Conservation (phyloP, 441 rosid species). For the Biscutella laevigata region DNA sequence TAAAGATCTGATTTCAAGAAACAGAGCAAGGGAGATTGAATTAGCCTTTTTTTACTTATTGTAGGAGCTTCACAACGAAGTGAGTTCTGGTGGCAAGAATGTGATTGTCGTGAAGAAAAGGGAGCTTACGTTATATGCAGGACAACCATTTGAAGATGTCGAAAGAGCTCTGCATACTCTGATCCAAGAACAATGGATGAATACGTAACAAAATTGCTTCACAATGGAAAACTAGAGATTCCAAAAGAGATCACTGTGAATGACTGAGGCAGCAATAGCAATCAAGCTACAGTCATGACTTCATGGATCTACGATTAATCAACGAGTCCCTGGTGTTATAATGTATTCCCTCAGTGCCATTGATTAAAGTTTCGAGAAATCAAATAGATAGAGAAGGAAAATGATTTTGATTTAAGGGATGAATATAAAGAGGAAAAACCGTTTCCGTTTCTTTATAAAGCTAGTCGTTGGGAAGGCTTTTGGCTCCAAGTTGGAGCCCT, state of each 20-base stretch:
- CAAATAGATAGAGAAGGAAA: constrained; percentile 13
- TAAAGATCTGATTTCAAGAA: neutral
- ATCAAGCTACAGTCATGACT: neutral
- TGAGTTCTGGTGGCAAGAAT: constrained; percentile 38
- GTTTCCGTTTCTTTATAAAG: neutral
- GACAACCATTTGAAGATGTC: constrained; percentile 65
- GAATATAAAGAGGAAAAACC: constrained; percentile 5
- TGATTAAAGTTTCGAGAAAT: neutral
- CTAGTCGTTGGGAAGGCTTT: constrained; percentile 22
- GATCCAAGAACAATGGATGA: constrained; percentile 30
- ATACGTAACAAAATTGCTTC: neutral
- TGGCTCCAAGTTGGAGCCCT: no score
- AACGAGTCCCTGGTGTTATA: neutral
- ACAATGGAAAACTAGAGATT: neutral
- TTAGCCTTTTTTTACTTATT: neutral
- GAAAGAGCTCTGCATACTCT: constrained; percentile 55
- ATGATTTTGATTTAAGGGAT: neutral
- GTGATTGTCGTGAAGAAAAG: constrained; percentile 61
- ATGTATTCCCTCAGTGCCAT: constrained; percentile 65
- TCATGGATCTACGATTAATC: neutral
- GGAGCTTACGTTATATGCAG: constrained; percentile 66
- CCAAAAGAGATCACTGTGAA: neutral
- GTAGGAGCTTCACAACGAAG: constrained; percentile 53
- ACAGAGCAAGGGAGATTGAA: neutral
- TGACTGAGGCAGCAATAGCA: neutral